Base-by-base conservation (phyloP, 208 protist species). In the Wallacemonas rigidus region DNA sequence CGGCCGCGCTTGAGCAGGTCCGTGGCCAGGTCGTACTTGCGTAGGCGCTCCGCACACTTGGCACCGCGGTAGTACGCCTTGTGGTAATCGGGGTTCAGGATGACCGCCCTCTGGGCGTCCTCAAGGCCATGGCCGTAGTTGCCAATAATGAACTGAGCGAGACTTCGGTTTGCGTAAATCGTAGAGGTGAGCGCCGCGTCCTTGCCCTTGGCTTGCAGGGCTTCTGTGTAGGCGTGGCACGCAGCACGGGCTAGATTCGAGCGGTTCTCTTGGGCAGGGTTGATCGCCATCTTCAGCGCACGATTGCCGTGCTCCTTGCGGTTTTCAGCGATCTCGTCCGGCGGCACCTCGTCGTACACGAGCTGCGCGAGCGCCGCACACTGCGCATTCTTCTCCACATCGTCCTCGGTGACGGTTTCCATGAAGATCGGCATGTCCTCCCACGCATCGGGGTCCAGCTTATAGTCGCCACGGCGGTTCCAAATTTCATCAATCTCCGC, bases 51-150 rank as follows among this genome's bases (percentile, higher is more conserved):
- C 4, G 88, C 88, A 53, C 86, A 91, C 70, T 87, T 86, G 9
- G 92, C 92, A 56, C 81, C 87, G 64, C 92, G 92, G 77, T 87
- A 97, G 80, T 95, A 97, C 0, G 88, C 88, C 77, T 97, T 97
- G 75, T 69, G 70, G 81, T 94, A 95, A 47, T 88, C 54, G 3
- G 85, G 89, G 76, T 93, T 85, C 9, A 97, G 71, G 35, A 94
- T 81, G 58, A 97, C 90, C 44, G 90, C 77, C 1, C 86, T 73
- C 87, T 95, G 87, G 14, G 87, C 92, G 63, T 97, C 92, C 74
- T 85, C 84, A 3, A 97, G 71, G 8, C 86, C 88, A 77, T 95
- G 85, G 35, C 89, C 88, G 68, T 91, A 97, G 85, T 97, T 97
- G 45, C 87, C 86, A 63, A 94, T 93, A 61, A 95, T 92, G 67